Conservation (phyloP, 345 rosid genomes). For the Arabidopsis arenosa region DNA sequence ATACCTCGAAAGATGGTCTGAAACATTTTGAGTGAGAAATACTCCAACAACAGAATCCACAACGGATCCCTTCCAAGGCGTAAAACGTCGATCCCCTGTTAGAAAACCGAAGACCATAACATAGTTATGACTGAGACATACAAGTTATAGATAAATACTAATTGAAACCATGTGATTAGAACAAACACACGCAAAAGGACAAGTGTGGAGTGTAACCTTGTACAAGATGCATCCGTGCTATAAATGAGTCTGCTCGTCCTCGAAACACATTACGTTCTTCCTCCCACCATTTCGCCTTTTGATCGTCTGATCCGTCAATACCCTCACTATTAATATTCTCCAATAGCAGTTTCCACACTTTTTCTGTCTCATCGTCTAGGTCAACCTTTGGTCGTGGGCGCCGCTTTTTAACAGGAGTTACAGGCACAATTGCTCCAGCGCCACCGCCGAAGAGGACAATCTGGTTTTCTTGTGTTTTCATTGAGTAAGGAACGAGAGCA, state of each 20-base stretch:
- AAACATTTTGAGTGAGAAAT: slow-evolving; percentile 96
- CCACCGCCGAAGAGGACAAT: slow-evolving; percentile 58
- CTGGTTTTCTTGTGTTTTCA: slow-evolving; percentile 50
- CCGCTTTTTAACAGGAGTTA: slow-evolving; percentile 51
- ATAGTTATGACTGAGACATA: slow-evolving; percentile 19
- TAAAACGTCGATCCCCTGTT: slow-evolving; percentile 92
- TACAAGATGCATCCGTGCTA: slow-evolving; percentile 96
- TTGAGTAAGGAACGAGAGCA: slow-evolving; percentile 62
- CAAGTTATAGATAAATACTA: slow-evolving; percentile 1
- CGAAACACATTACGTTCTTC: slow-evolving; percentile 77
- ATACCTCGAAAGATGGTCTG: slow-evolving; percentile 95
- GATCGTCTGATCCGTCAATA: slow-evolving; percentile 72
- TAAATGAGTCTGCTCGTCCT: slow-evolving; percentile 87
- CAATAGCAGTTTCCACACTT: slow-evolving; percentile 85
- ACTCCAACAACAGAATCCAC: slow-evolving; percentile 98
- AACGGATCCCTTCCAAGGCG: slow-evolving; percentile 96
- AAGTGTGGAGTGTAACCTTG: slow-evolving; percentile 64
- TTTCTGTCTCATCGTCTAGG: slow-evolving; percentile 79
- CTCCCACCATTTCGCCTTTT: slow-evolving; percentile 77
- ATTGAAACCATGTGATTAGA: not conserved
- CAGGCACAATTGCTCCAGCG: slow-evolving; percentile 62
- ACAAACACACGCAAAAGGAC: not conserved
- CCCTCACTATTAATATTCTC: slow-evolving; percentile 72
- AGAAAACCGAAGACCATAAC: slow-evolving; percentile 28
- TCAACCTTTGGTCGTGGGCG: slow-evolving; percentile 80